Evolutionary conservation across 345 rosid species (phyloP).

Genomic region (Populus euphratica): DNA sequence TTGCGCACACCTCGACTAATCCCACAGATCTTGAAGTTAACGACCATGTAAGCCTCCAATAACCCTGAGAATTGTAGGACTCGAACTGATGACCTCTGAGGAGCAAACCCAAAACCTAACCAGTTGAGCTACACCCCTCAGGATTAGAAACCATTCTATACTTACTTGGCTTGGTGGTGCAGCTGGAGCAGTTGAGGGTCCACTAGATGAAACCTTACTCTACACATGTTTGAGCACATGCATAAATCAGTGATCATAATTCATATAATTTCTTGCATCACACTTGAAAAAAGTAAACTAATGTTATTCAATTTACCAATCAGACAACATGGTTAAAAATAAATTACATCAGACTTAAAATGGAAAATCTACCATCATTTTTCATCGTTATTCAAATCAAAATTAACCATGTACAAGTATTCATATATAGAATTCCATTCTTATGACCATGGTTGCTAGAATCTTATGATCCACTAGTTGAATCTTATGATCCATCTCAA

Average conservation of each 20-base stretch:
- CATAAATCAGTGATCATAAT: neutral
- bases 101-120: too few relatives aligned
- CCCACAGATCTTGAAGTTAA: too few relatives aligned
- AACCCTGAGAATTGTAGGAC: too few relatives aligned
- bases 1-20: too few relatives aligned
- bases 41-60: too few relatives aligned
- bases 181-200: constrained; percentile 8
- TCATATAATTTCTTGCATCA: neutral
- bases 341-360: neutral
- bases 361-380: neutral
- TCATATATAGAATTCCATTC: neutral
- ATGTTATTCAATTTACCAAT: neutral
- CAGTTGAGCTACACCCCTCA: too few relatives aligned
- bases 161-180: constrained; percentile 9
- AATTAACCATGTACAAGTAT: neutral
- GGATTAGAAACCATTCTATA: neutral
- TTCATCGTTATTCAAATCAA: neutral
- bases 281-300: neutral
- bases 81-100: too few relatives aligned
- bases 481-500: too few relatives aligned
- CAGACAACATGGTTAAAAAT: neutral
- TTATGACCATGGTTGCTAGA: too few relatives aligned
- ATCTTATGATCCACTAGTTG: too few relatives aligned
- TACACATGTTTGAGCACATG: neutral
- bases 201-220: constrained; percentile 9